phyloP scores from a whole-genome alignment of 2,329 filamentous ascomycete genomes.

The Chalaropsis ovoidea region DNA sequence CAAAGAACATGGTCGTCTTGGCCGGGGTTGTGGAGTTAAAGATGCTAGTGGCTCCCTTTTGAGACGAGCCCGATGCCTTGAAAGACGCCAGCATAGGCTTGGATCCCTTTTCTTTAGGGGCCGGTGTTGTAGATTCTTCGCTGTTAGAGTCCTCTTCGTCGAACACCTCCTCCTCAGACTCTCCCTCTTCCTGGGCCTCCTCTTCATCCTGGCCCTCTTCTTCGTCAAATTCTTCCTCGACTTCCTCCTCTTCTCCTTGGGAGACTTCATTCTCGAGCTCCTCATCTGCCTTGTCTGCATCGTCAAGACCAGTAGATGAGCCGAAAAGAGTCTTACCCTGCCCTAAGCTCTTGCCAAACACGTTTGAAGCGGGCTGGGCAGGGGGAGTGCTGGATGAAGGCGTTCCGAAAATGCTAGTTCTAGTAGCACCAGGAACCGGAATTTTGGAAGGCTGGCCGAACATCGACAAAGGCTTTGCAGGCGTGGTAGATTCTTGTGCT shows the following conservation, averaged over 20 bases:
- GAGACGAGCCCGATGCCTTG: neutral
- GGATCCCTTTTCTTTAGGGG: constrained; percentile 15
- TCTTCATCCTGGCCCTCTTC: constrained; percentile 12
- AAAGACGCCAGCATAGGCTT: constrained; percentile 6
- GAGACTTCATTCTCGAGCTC: neutral
- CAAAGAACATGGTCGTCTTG: constrained; percentile 19
- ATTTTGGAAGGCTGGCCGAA: constrained; percentile 10
- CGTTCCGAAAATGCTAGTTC: constrained; percentile 26
- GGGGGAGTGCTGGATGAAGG: constrained; percentile 22
- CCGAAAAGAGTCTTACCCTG: constrained; percentile 21
- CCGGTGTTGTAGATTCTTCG: constrained; percentile 30
- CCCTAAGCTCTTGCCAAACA: constrained; percentile 20
- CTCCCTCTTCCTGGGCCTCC: constrained; percentile 11
- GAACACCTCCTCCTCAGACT: constrained; percentile 11
- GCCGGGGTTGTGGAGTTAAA: constrained; percentile 17
- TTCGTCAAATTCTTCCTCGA: constrained; percentile 7
- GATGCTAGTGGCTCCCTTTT: constrained; percentile 8
- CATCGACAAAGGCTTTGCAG: neutral
- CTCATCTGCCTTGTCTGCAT: constrained; percentile 2
- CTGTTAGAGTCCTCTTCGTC: neutral
- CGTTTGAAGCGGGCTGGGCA: constrained; percentile 14
- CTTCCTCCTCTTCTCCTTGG: neutral
- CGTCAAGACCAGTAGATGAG: neutral
- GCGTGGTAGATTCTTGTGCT: constrained; percentile 9
- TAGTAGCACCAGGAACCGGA: constrained; percentile 15